phyloP scores from a whole-genome alignment of 352 stramenopile species.

The Pythium biforme region DNA sequence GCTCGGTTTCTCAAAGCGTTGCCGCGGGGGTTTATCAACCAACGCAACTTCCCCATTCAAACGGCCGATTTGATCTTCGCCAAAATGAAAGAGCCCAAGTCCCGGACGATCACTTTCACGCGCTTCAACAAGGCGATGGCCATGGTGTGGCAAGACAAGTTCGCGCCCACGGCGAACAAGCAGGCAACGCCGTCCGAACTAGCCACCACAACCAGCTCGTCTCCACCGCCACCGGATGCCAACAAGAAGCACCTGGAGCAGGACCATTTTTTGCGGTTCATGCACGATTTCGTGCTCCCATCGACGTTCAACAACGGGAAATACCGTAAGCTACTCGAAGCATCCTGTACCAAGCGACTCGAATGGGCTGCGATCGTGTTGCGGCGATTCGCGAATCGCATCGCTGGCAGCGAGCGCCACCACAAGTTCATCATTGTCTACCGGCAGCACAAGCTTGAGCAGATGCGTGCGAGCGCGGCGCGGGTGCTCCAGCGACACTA shows the following conservation, averaged over 20 bases:
- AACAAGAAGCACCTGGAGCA: constrained; percentile 26
- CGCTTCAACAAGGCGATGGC: constrained; percentile 65
- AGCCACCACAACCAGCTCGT: not conserved
- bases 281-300: constrained; percentile 63
- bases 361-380: constrained; percentile 48
- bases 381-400: constrained; percentile 40
- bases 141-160: constrained; percentile 64
- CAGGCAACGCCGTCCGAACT: not conserved
- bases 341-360: constrained; percentile 35
- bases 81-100: constrained; percentile 77
- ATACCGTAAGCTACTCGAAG: constrained; percentile 49
- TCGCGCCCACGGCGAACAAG: constrained; percentile 20
- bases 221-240: not conserved
- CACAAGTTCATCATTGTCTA: constrained; percentile 47
- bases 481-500: constrained; percentile 45
- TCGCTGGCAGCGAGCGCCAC: constrained; percentile 41
- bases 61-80: constrained; percentile 62
- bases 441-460: constrained; percentile 30
- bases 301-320: constrained; percentile 59
- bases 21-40: constrained; percentile 58
- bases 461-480: constrained; percentile 26
- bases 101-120: constrained; percentile 52
- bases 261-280: constrained; percentile 50
- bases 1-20: constrained; percentile 60
- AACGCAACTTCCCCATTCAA: constrained; percentile 52